Percentiles rank a stretch among this genome's conserved stretches.
phyloP scores from a whole-genome alignment of 108 stramenopile genomes.

The Parietichytrium sp. region DNA sequence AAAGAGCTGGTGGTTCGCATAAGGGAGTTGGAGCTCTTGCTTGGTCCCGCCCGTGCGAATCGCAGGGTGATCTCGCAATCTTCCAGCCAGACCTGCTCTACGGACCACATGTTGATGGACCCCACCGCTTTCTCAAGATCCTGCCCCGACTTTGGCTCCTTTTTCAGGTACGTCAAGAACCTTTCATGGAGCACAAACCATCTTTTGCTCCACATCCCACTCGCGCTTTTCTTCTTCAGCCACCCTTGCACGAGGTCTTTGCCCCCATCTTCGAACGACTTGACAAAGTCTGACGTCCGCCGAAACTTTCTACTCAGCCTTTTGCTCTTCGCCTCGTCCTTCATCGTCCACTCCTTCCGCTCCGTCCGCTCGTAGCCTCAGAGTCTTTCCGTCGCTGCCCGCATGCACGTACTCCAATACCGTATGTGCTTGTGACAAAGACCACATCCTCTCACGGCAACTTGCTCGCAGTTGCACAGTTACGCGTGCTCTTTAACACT shows the following conservation, averaged over 20 bases:
- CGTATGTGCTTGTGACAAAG: too few species aligned
- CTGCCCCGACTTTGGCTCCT: not conserved
- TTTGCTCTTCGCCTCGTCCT: not conserved
- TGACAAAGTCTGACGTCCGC: not conserved
- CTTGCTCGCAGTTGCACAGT: too few species aligned
- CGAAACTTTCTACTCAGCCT: not conserved
- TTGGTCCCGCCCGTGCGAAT: not conserved
- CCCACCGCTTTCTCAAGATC: not conserved
- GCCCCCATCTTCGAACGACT: not conserved
- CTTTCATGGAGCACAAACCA: constrained; percentile 3
- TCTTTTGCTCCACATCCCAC: not conserved
- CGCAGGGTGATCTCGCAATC: not conserved
- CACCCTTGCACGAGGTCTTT: not conserved
- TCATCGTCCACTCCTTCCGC: not conserved
- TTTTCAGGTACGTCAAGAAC: not conserved
- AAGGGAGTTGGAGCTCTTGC: not conserved
- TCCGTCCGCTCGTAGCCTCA: not conserved
- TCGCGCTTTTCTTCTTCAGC: not conserved
- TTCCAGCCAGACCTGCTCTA: constrained; percentile 1
- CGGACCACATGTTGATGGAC: constrained; percentile 31
- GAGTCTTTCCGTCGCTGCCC: too few species aligned
- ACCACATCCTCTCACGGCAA: too few species aligned
- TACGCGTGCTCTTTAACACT: too few species aligned
- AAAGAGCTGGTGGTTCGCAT: not conserved
- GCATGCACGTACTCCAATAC: too few species aligned